Percentiles rank a stretch among this genome's conserved stretches.
These are phyloP conservation scores for Liquidambar formosana DNA, from an alignment of 164 flowering plant species.

Conservation along the genomic window DNA sequence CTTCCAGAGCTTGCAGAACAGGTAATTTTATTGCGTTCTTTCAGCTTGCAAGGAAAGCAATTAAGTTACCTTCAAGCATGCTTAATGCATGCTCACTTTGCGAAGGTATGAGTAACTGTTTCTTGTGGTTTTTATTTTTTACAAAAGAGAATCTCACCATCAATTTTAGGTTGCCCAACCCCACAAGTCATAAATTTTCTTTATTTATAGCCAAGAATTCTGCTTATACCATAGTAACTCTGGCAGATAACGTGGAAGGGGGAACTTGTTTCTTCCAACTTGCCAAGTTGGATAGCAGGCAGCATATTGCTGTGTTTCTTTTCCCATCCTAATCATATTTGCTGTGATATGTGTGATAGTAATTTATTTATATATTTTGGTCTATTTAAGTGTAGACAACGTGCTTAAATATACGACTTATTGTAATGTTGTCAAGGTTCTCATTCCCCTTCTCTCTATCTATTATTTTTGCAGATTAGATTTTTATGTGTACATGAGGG, in stretches of 20 bases:
- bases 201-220: not conserved
- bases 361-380: no score
- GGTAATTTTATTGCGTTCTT: conserved; percentile 92
- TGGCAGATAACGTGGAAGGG: not conserved
- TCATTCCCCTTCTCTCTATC: no score
- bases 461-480: no score
- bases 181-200: not conserved
- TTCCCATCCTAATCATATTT: no score
- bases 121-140: not conserved
- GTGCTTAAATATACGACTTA: no score
- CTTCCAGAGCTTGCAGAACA: conserved; percentile 90
- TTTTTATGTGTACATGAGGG: no score
- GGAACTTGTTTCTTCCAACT: not conserved
- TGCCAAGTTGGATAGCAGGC: not conserved
- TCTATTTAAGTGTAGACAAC: no score
- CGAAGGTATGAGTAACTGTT: conserved; percentile 61
- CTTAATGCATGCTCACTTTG: conserved; percentile 97
- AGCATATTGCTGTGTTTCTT: no score
- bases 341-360: no score
- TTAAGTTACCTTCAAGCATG: conserved; percentile 96
- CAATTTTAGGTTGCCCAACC: not conserved
- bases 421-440: no score
- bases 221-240: not conserved
- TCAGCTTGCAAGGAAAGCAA: conserved; percentile 84
- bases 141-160: not conserved